A percentile compares a stretch with the other conserved stretches of the same genome.
Conservation (phyloP, 169 alveolate species). For the Babesia ovata region DNA sequence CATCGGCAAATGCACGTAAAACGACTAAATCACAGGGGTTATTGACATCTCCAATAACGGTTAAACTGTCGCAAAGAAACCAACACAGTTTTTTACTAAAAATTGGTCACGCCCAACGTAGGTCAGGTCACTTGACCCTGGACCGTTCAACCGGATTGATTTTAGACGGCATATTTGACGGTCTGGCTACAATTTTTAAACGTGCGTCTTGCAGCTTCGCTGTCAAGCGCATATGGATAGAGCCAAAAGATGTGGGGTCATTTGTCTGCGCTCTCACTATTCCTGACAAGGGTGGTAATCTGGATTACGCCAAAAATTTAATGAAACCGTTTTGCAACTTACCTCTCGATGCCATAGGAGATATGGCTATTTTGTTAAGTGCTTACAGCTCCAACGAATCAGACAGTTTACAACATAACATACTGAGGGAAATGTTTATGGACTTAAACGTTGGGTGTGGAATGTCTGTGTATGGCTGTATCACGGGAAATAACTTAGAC, state of each 20-base stretch:
- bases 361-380: not conserved
- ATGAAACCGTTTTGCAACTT: not conserved
- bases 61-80: not conserved
- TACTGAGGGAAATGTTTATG: not conserved
- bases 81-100: not conserved
- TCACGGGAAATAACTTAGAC: not conserved
- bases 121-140: not conserved
- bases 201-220: not conserved
- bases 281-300: constrained; percentile 3
- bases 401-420: not conserved
- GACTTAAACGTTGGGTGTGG: constrained; percentile 6
- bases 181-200: not conserved
- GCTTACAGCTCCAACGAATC: not conserved
- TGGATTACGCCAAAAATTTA: not conserved
- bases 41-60: not conserved
- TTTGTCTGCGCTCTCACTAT: constrained; percentile 7
- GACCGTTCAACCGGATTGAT: not conserved
- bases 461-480: not conserved
- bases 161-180: not conserved
- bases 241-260: not conserved
- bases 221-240: not conserved
- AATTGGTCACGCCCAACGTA: not conserved
- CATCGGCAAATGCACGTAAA: not conserved
- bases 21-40: not conserved
- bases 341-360: constrained; percentile 3